Conservation (phyloP, 768 basidiomycete species). For the Scleroderma bovista region DNA sequence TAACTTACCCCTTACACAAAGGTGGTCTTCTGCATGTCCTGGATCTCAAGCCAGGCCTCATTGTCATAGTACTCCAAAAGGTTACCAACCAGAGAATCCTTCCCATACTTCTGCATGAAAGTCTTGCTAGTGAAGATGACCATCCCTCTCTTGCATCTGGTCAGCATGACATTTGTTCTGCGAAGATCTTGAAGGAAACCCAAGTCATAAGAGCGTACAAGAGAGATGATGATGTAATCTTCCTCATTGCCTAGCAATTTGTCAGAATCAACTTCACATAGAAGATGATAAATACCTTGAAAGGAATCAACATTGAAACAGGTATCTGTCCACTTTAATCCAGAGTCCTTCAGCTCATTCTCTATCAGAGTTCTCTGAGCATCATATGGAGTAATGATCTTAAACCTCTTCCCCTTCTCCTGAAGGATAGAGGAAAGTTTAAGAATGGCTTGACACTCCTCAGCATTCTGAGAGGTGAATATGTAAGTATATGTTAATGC, state of each 20-base stretch:
- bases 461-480: constrained; percentile 43
- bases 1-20: constrained; percentile 11
- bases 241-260: constrained; percentile 68
- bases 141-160: constrained; percentile 75
- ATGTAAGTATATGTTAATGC: background rate
- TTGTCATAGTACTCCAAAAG: constrained; percentile 30
- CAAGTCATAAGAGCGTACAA: constrained; percentile 55
- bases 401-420: constrained; percentile 41
- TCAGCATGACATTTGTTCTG: constrained; percentile 86
- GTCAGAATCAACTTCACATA: background rate
- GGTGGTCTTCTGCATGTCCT: constrained; percentile 19
- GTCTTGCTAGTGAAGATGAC: constrained; percentile 58
- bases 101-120: constrained; percentile 54
- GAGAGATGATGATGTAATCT: constrained; percentile 67
- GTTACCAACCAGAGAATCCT: constrained; percentile 39
- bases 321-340: constrained; percentile 58
- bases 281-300: constrained; percentile 48
- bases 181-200: constrained; percentile 65
- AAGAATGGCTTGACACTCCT: constrained; percentile 53
- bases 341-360: constrained; percentile 40
- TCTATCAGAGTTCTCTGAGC: constrained; percentile 62
- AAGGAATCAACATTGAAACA: constrained; percentile 78
- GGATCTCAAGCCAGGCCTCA: constrained; percentile 31
- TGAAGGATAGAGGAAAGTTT: constrained; percentile 55
- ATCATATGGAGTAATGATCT: constrained; percentile 81